Base-by-base conservation (phyloP, 192 early-diverging fungal genomes). In the Coemansia sp. region DNA sequence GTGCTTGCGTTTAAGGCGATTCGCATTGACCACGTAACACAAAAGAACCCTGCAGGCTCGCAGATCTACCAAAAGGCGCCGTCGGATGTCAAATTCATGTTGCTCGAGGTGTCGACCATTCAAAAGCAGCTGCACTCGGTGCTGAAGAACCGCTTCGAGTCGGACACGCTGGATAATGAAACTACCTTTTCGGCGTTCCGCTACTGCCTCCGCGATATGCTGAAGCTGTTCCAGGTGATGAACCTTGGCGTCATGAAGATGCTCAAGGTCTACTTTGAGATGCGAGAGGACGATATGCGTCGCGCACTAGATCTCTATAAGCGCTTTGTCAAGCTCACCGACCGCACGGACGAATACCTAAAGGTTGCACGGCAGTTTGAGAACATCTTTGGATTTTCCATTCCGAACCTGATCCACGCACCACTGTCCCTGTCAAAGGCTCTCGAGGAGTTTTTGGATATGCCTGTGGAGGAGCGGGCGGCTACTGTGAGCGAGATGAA, bases 161-260 rank as follows among this genome's bases (percentile, higher is more conserved):
- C 77, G 2, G 79, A 82, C 11, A 79, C 76, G 0, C 61, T 85
- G 13, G 77, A 85, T 57, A 85, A 85, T 62, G 84, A 85, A 37
- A 73, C 77, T 0, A 83, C 84, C 0, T 82, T 85, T 34, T 74
- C 76, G 4, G 79, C 79, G 1, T 83, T 85, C 46, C 74, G 80
- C 37, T 74, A 79, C 57, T 69, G 82, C 24, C 55, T 85, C 59
- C 76, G 80, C 9, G 84, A 85, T 60, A 69, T 82, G 70, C 70
- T 85, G n/a, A 82, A 79, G 59, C 71, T 85, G 38, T 85, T 83
- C 71, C 84, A 85, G 56, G 76, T 82, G n/a, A 79, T 83, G 80
- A 85, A 85, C 48, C 69, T 68, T 46, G 84, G 84, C 59, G 80
- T 85, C 40, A 85, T 85, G 68, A 85, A 83, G 60, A 83, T 85